phyloP scores from a whole-genome alignment of 306 rosid genomes.

The Cucurbita maxima region DNA sequence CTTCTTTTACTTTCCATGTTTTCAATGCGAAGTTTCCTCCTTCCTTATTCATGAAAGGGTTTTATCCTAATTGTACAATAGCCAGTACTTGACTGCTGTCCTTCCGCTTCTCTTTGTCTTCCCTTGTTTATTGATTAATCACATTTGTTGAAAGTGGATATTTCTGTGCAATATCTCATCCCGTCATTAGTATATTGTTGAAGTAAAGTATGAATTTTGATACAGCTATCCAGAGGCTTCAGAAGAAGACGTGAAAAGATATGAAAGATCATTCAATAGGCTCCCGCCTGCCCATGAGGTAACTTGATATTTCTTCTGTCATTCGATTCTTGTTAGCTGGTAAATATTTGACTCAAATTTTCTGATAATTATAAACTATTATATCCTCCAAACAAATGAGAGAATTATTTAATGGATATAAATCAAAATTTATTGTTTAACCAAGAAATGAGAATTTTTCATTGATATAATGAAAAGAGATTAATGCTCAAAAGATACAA shows the following conservation, averaged over 20 bases:
- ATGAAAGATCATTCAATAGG: constrained; percentile 60
- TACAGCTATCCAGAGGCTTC: constrained; percentile 88
- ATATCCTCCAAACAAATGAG: background rate
- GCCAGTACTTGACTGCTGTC: background rate
- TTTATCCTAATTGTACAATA: background rate
- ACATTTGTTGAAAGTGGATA: background rate
- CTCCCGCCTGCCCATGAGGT: constrained; percentile 89
- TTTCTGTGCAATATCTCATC: background rate
- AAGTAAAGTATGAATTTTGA: constrained; percentile 1
- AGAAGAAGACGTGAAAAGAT: constrained; percentile 74
- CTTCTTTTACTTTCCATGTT: background rate
- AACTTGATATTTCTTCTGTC: constrained; percentile 1
- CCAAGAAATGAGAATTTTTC: background rate
- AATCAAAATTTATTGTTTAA: background rate
- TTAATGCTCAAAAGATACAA: background rate
- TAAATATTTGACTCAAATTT: background rate
- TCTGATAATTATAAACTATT: background rate
- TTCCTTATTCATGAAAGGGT: background rate
- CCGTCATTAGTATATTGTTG: background rate
- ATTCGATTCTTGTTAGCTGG: background rate
- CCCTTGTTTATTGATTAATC: background rate
- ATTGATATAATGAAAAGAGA: background rate
- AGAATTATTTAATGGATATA: background rate
- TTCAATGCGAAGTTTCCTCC: background rate
- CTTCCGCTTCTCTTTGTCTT: background rate